These are phyloP conservation scores for Phalaenopsis hybrid DNA, from an alignment of 116 monocot species.

Conservation along the genomic window DNA sequence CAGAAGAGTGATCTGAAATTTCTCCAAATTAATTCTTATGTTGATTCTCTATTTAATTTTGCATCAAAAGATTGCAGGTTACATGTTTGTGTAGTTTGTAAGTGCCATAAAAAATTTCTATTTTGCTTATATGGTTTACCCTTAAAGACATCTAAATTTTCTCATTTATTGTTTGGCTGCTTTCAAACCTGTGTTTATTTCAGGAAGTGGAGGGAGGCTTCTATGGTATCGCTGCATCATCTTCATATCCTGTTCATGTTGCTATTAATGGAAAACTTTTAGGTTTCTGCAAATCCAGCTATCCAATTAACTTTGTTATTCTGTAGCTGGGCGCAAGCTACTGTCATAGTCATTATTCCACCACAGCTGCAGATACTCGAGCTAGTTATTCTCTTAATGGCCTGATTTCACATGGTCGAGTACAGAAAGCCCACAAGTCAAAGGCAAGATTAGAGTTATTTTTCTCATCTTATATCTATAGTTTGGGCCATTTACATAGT, in stretches of 20 bases:
- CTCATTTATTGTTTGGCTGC: not conserved
- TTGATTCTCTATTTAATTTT: not conserved
- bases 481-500: too few species aligned
- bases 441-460: constrained; percentile 1
- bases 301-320: constrained; percentile 2
- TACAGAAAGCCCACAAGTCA: not conserved
- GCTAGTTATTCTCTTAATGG: not conserved
- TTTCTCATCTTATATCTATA: not conserved
- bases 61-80: not conserved
- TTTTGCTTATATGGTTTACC: not conserved
- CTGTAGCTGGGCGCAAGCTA: not conserved
- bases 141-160: not conserved
- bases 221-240: not conserved
- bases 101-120: not conserved
- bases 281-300: not conserved
- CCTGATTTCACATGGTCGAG: not conserved
- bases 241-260: not conserved
- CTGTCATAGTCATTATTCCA: not conserved
- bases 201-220: not conserved
- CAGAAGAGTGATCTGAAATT: not conserved
- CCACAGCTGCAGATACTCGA: not conserved
- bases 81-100: not conserved
- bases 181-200: not conserved
- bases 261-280: not conserved
- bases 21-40: not conserved